Percentiles rank a stretch among this genome's conserved stretches.
Conservation (phyloP, 2,329 filamentous ascomycete genomes). For the Dactylella cylindrospora region DNA sequence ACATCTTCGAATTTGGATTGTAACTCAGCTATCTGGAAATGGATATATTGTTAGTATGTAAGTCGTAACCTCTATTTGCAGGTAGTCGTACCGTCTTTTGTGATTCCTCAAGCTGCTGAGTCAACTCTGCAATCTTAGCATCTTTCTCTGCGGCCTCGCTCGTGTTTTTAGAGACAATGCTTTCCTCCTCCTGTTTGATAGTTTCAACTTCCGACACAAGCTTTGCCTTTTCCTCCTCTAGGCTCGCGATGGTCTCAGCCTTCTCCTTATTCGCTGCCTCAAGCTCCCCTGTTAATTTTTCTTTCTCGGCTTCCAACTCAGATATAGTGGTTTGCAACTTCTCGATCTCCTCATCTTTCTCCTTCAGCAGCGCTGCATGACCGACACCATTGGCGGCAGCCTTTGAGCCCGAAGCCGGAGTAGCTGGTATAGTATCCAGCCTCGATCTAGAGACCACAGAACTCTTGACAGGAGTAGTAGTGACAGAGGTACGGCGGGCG, state of each 20-base stretch:
- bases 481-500: conserved; percentile 22
- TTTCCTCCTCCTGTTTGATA: conserved; percentile 21
- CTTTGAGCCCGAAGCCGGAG: conserved; percentile 14
- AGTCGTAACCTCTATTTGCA: not conserved
- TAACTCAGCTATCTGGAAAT: conserved; percentile 14
- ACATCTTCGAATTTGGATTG: conserved; percentile 20
- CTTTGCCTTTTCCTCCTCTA: conserved; percentile 30
- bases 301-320: conserved; percentile 32
- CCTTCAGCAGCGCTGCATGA: conserved; percentile 18
- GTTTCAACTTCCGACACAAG: conserved; percentile 24
- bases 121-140: conserved; percentile 24
- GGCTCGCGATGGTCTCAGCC: conserved; percentile 28
- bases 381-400: conserved; percentile 26
- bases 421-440: conserved; percentile 38
- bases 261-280: conserved; percentile 29
- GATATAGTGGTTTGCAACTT: conserved; percentile 32
- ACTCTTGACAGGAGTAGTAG: conserved; percentile 22
- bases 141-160: conserved; percentile 16
- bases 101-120: conserved; percentile 17
- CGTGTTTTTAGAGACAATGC: conserved; percentile 14
- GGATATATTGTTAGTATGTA: not conserved
- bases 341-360: conserved; percentile 41
- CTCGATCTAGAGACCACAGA: conserved; percentile 17
- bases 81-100: conserved; percentile 14
- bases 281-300: conserved; percentile 20